phyloP scores from a whole-genome alignment of 2,329 filamentous ascomycete genomes.

The Aspergillus sp. region DNA sequence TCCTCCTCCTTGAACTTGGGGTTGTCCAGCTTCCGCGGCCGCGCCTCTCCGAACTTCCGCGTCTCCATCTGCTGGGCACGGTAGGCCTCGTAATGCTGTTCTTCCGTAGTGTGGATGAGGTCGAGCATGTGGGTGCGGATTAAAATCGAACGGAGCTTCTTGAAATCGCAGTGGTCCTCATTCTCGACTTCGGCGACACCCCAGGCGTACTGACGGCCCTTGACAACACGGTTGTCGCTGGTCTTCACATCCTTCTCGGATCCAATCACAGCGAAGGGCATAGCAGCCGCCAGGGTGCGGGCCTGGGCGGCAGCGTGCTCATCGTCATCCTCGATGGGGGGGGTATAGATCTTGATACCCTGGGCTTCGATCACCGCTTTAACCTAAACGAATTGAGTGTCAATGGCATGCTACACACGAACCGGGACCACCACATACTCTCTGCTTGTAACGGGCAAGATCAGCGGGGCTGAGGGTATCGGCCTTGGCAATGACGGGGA shows the following conservation, averaged over 20 bases:
- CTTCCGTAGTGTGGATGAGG: conserved; percentile 98
- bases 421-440: conserved; percentile 57
- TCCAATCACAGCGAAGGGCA: conserved; percentile 98
- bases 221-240: conserved; percentile 90
- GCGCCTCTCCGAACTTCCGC: conserved; percentile 96
- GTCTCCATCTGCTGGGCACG: conserved; percentile 99
- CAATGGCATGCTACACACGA: not conserved
- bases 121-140: conserved; percentile 99
- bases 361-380: conserved; percentile 94
- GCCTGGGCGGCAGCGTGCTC: conserved; percentile 94
- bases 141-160: conserved; percentile 98
- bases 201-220: conserved; percentile 98
- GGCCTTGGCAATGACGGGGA: conserved; percentile 97
- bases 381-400: conserved; percentile 59
- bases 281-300: conserved; percentile 88
- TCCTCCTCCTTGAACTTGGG: conserved; percentile 99
- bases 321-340: conserved; percentile 96
- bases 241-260: conserved; percentile 99
- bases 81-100: conserved; percentile 99
- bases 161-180: conserved; percentile 99
- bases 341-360: conserved; percentile 99
- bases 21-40: conserved; percentile 97
- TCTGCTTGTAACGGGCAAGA: conserved; percentile 89
- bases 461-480: conserved; percentile 94
- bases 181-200: conserved; percentile 99